Evolutionary conservation across 768 basidiomycete species (phyloP).

Genomic region (Auricularia cornea): DNA sequence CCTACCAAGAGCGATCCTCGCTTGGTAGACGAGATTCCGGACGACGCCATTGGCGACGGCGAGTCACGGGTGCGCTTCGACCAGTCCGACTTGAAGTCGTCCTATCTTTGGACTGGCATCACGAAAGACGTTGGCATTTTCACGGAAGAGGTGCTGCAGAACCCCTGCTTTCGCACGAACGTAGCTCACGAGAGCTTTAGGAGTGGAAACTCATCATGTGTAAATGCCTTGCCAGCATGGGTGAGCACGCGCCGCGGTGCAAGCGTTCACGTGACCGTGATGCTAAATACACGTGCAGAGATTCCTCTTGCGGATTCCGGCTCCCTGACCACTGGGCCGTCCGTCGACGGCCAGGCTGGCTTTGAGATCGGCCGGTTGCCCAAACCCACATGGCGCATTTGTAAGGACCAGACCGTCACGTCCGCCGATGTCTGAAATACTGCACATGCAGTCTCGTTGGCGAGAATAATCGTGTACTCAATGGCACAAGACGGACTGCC

Average conservation of each 20-base stretch:
- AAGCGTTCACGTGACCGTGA: neutral
- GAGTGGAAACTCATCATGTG: constrained; percentile 85
- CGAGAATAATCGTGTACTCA: constrained; percentile 81
- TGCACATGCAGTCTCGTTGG: constrained; percentile 53
- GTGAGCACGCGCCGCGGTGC: too few species aligned
- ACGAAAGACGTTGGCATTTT: constrained; percentile 68
- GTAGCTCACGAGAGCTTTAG: neutral
- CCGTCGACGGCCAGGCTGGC: constrained; percentile 62
- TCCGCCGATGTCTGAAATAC: neutral
- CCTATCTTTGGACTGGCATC: constrained; percentile 43
- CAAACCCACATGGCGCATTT: constrained; percentile 64
- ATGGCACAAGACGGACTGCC: constrained; percentile 63
- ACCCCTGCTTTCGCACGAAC: neutral
- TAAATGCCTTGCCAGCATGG: constrained; percentile 79
- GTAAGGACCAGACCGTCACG: constrained; percentile 30
- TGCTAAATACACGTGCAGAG: constrained; percentile 31
- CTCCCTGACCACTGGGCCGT: constrained; percentile 66
- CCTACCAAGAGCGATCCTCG: constrained; percentile 69
- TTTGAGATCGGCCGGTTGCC: constrained; percentile 69
- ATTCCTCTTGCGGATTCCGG: constrained; percentile 67
- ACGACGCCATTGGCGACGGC: constrained; percentile 56
- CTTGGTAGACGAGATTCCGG: constrained; percentile 54
- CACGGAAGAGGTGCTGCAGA: constrained; percentile 44
- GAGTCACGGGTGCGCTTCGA: constrained; percentile 53
- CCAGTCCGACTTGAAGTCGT: constrained; percentile 31